Conservation (phyloP, 768 basidiomycete species). For the Infundibulicybe gibba region DNA sequence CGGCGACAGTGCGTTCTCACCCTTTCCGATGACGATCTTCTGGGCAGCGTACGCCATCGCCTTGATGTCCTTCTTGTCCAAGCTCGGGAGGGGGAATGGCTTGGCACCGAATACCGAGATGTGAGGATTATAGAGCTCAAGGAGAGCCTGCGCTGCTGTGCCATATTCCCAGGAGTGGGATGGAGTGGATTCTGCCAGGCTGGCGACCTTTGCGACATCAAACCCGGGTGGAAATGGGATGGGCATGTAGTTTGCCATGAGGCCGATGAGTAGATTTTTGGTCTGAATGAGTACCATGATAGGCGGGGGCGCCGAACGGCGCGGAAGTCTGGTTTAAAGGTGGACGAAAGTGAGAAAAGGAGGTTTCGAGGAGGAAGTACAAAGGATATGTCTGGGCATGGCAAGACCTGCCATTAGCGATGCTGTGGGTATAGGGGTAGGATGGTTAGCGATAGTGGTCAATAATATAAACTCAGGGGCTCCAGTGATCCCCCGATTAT, state of each 20-base stretch:
- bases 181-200: conserved; percentile 16
- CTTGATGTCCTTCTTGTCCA: conserved; percentile 9
- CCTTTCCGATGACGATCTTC: conserved; percentile 16
- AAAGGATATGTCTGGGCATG: too few species aligned
- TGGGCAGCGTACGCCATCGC: conserved; percentile 13
- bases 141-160: conserved; percentile 21
- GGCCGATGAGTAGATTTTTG: too few species aligned
- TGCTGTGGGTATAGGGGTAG: too few species aligned
- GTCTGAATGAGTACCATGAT: too few species aligned
- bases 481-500: too few species aligned
- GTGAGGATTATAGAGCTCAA: conserved; percentile 21
- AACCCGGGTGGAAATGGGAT: conserved; percentile 22
- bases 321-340: too few species aligned
- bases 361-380: too few species aligned
- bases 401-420: too few species aligned
- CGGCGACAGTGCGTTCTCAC: conserved; percentile 23
- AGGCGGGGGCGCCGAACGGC: too few species aligned
- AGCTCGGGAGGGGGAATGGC: conserved; percentile 19
- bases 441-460: too few species aligned
- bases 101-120: conserved; percentile 21
- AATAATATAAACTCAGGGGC: too few species aligned
- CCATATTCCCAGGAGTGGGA: conserved; percentile 29
- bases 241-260: not conserved
- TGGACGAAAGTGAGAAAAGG: too few species aligned
- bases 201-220: conserved; percentile 17